Base-by-base conservation (phyloP, 352 stramenopile species). In the Plasmopara muralis region DNA sequence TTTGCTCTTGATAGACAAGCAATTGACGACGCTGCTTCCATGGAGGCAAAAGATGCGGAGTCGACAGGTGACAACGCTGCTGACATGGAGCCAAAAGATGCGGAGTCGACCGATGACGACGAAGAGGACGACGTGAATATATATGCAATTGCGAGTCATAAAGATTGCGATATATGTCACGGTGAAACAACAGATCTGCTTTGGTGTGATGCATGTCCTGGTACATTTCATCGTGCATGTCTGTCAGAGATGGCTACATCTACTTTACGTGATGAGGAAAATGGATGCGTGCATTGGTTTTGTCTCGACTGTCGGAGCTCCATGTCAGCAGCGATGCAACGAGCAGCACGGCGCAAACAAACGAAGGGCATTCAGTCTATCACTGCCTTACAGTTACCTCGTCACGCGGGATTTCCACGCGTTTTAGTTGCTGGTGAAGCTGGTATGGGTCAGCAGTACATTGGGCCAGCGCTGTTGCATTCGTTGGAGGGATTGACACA, bases 371-470 rank as follows among this genome's bases (percentile, higher is more conserved):
- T 66, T 6, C 39, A 60, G 18, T 63, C 59, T 3, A 62, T 72
- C 15, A 43, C 59, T 38, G 62, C 60, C 20, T 59, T 72, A 37
- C 62, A 70, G 20, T 63, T 89, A 42, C 77, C 77, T 12, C 68
- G 67, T 8, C 62, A 83, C 35, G 67, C 74, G 4, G 78, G 78
- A 6, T 87, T 86, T 47, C 78, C 78, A 60, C 77, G 76, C 18
- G 68, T 93, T 37, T 55, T 95, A 35, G 67, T 95, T 41, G 64
- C 66, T 5, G 81, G 82, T 4, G 53, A 65, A 4, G 46, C 60
- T 16, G 76, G 74, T 7, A 92, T 89, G 76, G 81, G 82, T 2
- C 81, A 93, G 33, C 62, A 89, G 33, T 74, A 87, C 38, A 57
- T 95, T 34, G 77, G 77, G 0, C 64, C 70, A 4, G 71, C 69